Percentiles rank a stretch among this genome's conserved stretches.
phyloP scores from a whole-genome alignment of 2,329 filamentous ascomycete species.

The Furcasterigmium sp. region DNA sequence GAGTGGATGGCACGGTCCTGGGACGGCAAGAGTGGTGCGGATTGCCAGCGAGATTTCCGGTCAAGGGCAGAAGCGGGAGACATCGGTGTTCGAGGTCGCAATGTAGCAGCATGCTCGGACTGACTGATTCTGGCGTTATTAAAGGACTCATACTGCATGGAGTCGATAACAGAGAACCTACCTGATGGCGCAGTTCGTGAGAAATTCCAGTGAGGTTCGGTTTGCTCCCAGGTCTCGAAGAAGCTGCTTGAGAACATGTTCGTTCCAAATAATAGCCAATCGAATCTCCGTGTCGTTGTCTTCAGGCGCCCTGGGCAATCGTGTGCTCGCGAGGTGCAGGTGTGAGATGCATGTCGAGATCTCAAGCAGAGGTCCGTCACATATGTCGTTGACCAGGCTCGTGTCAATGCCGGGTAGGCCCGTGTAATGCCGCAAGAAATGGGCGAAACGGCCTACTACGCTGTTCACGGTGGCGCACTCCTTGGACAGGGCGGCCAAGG shows the following conservation, averaged over 20 bases:
- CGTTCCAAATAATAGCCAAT: slow-evolving; percentile 14
- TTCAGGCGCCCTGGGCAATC: slow-evolving; percentile 6
- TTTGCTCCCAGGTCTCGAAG: slow-evolving; percentile 6
- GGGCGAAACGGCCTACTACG: slow-evolving; percentile 7
- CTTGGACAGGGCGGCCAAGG: slow-evolving; percentile 11
- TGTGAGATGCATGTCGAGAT: slow-evolving; percentile 5
- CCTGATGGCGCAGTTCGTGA: slow-evolving; percentile 9
- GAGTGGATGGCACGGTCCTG: slow-evolving; percentile 4
- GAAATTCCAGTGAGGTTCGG: slow-evolving; percentile 9
- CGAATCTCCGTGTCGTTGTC: slow-evolving; percentile 8
- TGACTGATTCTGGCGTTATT: too few species aligned
- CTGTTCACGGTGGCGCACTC: slow-evolving; percentile 11
- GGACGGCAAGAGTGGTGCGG: not conserved
- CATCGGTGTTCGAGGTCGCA: too few species aligned
- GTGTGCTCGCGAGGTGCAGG: slow-evolving; percentile 6
- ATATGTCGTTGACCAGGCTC: slow-evolving; percentile 7
- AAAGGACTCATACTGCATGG: too few species aligned
- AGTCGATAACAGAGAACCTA: too few species aligned
- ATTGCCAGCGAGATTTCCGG: too few species aligned
- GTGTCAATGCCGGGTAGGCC: slow-evolving; percentile 5
- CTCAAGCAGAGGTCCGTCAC: slow-evolving; percentile 7
- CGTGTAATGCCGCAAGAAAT: slow-evolving; percentile 4
- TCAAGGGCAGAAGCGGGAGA: too few species aligned
- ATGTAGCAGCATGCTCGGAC: too few species aligned
- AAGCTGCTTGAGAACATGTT: slow-evolving; percentile 8